Evolutionary conservation across 208 protist genomes (phyloP).

Genomic region (Spongospora subterranea): DNA sequence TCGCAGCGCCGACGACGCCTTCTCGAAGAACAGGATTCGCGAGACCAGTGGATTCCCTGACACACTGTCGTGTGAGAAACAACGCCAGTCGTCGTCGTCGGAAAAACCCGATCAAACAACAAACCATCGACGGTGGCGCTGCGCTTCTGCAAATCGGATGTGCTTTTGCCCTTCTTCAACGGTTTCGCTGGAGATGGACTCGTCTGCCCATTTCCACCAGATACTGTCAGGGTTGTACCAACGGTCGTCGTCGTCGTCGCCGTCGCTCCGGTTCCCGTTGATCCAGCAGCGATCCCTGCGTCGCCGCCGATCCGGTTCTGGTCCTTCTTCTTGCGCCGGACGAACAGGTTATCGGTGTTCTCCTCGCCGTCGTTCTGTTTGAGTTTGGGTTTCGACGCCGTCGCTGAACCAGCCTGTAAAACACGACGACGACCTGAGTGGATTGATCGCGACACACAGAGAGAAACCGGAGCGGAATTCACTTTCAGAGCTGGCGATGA

Average conservation of each 20-base stretch:
- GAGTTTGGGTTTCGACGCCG: not conserved
- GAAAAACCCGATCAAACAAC: too few species aligned
- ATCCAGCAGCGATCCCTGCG: not conserved
- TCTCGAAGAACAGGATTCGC: constrained; percentile 53
- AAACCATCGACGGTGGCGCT: not conserved
- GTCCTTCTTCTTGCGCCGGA: not conserved
- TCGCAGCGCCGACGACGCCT: constrained; percentile 51
- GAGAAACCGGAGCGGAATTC: not conserved
- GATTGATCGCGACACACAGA: not conserved
- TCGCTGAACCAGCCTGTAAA: not conserved
- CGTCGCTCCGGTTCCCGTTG: not conserved
- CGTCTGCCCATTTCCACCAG: not conserved
- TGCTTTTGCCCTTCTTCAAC: not conserved
- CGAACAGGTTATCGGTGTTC: constrained; percentile 8
- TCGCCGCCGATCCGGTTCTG: not conserved
- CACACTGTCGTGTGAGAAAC: too few species aligned
- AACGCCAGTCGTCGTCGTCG: too few species aligned
- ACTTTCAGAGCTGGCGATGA: constrained; percentile 43
- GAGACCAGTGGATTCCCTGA: constrained; percentile 37
- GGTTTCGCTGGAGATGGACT: not conserved
- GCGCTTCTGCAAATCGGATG: not conserved
- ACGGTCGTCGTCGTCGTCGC: not conserved
- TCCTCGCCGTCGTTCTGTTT: not conserved
- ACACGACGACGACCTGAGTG: too few species aligned
- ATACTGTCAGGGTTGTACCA: not conserved